Percentiles rank a stretch among this genome's conserved stretches.
These are phyloP conservation scores for Pythium aquatile DNA, from an alignment of 352 stramenopile species.

Conservation along the genomic window DNA sequence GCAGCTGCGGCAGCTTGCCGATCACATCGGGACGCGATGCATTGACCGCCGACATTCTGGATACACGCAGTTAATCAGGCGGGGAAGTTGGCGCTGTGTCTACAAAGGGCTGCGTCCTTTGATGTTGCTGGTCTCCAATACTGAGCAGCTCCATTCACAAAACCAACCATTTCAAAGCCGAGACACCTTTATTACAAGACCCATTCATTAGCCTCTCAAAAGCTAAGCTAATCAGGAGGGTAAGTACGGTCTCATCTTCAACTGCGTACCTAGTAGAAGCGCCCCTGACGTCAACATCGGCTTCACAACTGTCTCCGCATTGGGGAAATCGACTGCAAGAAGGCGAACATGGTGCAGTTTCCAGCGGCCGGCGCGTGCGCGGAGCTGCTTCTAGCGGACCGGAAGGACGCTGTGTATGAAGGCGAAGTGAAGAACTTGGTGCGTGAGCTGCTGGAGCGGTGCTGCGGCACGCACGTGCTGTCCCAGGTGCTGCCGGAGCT, in stretches of 20 bases:
- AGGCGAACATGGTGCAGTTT: conserved; percentile 34
- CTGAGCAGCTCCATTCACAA: conserved; percentile 4
- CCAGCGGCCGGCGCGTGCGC: conserved; percentile 60
- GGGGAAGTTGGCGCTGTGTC: not conserved
- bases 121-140: conserved; percentile 19
- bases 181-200: conserved; percentile 22
- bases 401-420: conserved; percentile 76
- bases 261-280: conserved; percentile 19
- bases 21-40: conserved; percentile 84
- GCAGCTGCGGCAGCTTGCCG: conserved; percentile 93
- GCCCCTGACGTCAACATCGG: conserved; percentile 21
- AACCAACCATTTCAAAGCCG: conserved; percentile 29
- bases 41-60: conserved; percentile 60
- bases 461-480: conserved; percentile 62
- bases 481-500: conserved; percentile 80
- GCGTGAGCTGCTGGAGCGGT: conserved; percentile 72
- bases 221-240: not conserved
- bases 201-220: not conserved
- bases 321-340: not conserved
- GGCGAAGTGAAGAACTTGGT: conserved; percentile 71
- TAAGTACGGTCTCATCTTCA: conserved; percentile 21
- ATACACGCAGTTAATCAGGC: not conserved
- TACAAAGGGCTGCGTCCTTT: conserved; percentile 19
- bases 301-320: not conserved
- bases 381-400: conserved; percentile 71